Conservation (phyloP, 2,329 filamentous ascomycete genomes). For the Neonectria punicea region DNA sequence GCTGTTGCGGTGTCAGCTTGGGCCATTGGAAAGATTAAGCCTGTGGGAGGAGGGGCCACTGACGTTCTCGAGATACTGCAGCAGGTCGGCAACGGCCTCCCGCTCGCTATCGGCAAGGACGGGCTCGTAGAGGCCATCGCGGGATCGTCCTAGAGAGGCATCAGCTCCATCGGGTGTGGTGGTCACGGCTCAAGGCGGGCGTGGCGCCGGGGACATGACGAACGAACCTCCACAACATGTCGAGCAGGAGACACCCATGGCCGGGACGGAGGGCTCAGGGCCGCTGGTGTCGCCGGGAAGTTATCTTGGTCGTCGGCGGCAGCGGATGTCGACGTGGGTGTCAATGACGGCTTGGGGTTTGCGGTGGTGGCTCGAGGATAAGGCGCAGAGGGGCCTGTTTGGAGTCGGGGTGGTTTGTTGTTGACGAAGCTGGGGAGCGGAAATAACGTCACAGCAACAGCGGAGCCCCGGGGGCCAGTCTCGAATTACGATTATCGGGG, state of each 20-base stretch:
- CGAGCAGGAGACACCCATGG: constrained; percentile 72
- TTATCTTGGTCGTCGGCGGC: constrained; percentile 25
- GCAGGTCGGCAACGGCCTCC: constrained; percentile 93
- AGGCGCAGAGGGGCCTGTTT: constrained; percentile 25
- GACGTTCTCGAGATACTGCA: constrained; percentile 97
- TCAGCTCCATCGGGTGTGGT: constrained; percentile 42
- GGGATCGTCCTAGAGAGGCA: constrained; percentile 70
- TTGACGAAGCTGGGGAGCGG: constrained; percentile 33
- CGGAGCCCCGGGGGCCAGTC: constrained; percentile 19
- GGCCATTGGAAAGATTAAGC: background rate
- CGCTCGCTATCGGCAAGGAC: constrained; percentile 95
- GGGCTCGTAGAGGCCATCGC: constrained; percentile 85
- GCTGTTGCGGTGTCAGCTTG: constrained; percentile 64
- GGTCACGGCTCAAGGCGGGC: constrained; percentile 11
- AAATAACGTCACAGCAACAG: constrained; percentile 43
- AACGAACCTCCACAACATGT: constrained; percentile 64
- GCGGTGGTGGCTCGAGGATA: constrained; percentile 24
- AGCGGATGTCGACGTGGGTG: constrained; percentile 1
- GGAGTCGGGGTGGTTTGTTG: constrained; percentile 26
- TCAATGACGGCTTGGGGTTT: constrained; percentile 16
- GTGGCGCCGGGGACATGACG: constrained; percentile 27
- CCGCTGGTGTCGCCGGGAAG: constrained; percentile 21
- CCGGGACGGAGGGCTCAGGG: constrained; percentile 37
- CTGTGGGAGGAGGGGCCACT: constrained; percentile 44
- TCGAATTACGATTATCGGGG: constrained; percentile 40